Evolutionary conservation across 495 filamentous ascomycete species (phyloP).

Genomic region (Aspergillus asperescens): DNA sequence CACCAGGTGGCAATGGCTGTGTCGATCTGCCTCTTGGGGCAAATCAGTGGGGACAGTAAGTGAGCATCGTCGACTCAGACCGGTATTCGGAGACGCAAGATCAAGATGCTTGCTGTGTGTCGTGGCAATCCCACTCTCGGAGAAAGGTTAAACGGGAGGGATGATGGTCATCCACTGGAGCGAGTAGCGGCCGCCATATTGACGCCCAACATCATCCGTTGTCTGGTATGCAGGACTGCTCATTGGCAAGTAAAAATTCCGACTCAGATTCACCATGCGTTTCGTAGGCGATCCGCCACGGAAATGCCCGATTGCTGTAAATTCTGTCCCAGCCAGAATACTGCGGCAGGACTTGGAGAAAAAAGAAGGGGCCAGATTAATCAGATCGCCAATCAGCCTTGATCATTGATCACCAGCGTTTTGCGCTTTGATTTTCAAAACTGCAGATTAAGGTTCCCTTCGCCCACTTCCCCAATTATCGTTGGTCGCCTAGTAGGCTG

Average conservation of each 20-base stretch:
- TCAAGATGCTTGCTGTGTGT: conserved; percentile 2
- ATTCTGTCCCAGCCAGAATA: conserved; percentile 2
- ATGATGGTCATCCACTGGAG: background rate
- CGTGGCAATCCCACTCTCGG: conserved; percentile 10
- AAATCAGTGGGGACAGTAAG: conserved; percentile 3
- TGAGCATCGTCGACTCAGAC: background rate
- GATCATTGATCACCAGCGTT: conserved; percentile 5
- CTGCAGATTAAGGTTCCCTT: conserved; percentile 9
- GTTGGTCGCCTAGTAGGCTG: conserved; percentile 5
- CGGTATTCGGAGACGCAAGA: background rate
- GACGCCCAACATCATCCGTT: conserved; percentile 26
- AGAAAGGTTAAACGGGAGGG: conserved; percentile 11
- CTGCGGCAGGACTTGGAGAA: conserved; percentile 12
- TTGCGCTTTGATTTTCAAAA: conserved; percentile 16
- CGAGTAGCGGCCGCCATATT: conserved; percentile 18
- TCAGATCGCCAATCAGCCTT: conserved; percentile 14
- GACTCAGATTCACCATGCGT: conserved; percentile 20
- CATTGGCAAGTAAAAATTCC: conserved; percentile 37
- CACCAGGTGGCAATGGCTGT: conserved; percentile 26
- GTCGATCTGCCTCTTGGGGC: conserved; percentile 25
- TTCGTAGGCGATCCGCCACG: conserved; percentile 37
- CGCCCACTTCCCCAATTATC: background rate
- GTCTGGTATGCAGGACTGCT: background rate
- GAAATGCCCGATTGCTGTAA: conserved; percentile 34
- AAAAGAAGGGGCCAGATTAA: conserved; percentile 8